Evolutionary conservation across 306 rosid genomes (phyloP), one percentile per base, ranked within the genome.

Genomic region (Castanea sativa): DNA sequence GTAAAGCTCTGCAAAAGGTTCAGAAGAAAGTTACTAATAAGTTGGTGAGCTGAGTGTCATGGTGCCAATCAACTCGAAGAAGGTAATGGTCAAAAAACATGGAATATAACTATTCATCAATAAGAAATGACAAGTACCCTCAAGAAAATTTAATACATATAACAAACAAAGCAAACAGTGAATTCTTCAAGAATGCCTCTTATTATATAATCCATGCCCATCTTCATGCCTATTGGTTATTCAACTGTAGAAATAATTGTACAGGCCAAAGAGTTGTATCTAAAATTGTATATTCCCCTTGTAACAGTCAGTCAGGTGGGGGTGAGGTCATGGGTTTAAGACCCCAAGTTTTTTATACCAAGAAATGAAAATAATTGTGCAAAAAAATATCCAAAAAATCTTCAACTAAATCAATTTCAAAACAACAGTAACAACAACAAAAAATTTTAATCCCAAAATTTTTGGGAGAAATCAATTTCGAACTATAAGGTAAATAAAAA

Each of bases 1-100:
- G 89, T 91, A 91, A 77, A 90, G 96, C 70, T 90, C 97, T 96
- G 94, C 74, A 88, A 79, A 77, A 78, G 60, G 72, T 73, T 76
- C 76, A 80, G 76, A 81, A 18, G 6, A 41, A 1, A 63, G 15
- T 35, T 23, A 57, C 58, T 35, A 35, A 5, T 10, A 2, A 35
- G 27, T 10, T 8, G 51, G 68, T 38, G 59, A 23, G 9, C 29
- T 6, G 57, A 77, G 30, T 29, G 49, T 68, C 72, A n/a, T n/a
- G 20, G 9, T 68, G 72, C 52, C 51, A 19, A 68, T 68, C 51
- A 33, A 4, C 29, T n/a, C 11, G 2, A 38, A 33, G 16, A 15
- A 19, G 9, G 7, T 33, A 19, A 35, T 20, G 6, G 0, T 29
- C 1, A 33, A 3, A 32, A 33, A 21, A 33, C 72, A 18, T 33